These are phyloP conservation scores for Penicillium italicum DNA, from an alignment of 2,329 filamentous ascomycete species.

Conservation along the genomic window DNA sequence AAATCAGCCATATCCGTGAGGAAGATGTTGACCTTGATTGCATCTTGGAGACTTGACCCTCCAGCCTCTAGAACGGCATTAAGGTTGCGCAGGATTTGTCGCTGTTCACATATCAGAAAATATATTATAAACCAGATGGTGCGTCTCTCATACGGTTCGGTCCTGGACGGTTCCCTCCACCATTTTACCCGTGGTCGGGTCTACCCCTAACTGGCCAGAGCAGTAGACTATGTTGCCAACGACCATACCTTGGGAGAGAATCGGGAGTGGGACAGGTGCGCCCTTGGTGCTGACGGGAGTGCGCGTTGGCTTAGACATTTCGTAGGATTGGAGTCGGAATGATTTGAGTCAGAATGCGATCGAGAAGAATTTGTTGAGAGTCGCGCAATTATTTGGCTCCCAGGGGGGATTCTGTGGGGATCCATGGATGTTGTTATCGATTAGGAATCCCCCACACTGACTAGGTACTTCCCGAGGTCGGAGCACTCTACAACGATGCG, in stretches of 20 bases:
- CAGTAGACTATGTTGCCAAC: constrained; percentile 64
- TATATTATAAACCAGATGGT: background rate
- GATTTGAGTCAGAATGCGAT: background rate
- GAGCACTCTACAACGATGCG: background rate
- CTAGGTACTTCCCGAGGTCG: background rate
- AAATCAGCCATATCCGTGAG: constrained; percentile 63
- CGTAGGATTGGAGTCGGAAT: background rate
- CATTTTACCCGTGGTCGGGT: constrained; percentile 51
- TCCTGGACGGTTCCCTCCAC: constrained; percentile 56
- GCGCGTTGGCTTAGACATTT: constrained; percentile 14
- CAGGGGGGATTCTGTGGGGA: background rate
- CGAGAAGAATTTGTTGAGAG: background rate
- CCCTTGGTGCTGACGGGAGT: constrained; percentile 40
- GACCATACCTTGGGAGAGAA: constrained; percentile 56
- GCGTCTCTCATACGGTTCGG: constrained; percentile 43
- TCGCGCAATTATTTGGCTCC: background rate
- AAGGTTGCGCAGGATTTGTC: constrained; percentile 54
- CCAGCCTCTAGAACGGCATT: constrained; percentile 57
- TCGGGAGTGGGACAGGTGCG: constrained; percentile 50
- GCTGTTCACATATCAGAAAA: constrained; percentile 27
- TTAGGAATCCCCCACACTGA: background rate
- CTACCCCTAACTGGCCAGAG: constrained; percentile 59
- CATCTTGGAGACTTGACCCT: constrained; percentile 55
- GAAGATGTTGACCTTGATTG: constrained; percentile 65
- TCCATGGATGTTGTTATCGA: background rate